Evolutionary conservation across 352 stramenopile species (phyloP).

Genomic region (Globisporangium canariense): DNA sequence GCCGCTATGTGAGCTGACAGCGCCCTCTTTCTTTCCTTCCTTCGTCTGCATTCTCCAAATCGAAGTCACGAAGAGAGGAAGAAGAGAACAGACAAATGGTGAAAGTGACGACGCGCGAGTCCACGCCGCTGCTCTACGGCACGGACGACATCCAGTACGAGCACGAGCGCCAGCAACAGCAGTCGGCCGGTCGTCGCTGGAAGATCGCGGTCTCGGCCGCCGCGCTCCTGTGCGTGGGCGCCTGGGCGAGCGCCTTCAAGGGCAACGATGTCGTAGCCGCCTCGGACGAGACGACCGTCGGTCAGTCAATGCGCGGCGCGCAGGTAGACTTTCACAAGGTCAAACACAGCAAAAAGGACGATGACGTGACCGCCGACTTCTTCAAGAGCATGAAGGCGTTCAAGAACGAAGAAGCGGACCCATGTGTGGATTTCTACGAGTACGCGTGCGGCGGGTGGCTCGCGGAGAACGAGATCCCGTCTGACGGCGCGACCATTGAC

Average conservation of each 20-base stretch:
- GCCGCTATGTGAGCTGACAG: neutral
- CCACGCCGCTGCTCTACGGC: conserved; percentile 33
- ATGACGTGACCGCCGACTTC: conserved; percentile 30
- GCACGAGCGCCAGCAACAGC: neutral
- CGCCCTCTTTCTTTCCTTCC: neutral
- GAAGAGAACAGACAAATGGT: neutral
- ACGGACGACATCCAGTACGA: conserved; percentile 19
- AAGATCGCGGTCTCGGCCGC: conserved; percentile 13
- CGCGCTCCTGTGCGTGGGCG: conserved; percentile 26
- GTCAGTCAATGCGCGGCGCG: neutral
- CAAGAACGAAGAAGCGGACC: conserved; percentile 52
- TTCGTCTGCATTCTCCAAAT: conserved; percentile 1
- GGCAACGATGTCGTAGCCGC: neutral
- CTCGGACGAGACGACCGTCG: neutral
- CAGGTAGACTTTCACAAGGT: conserved; percentile 9
- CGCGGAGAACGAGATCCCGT: conserved; percentile 41
- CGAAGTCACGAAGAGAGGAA: neutral
- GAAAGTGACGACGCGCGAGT: conserved; percentile 19
- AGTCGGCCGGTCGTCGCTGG: neutral
- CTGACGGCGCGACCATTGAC: conserved; percentile 42
- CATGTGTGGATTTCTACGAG: conserved; percentile 74
- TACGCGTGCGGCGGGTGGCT: conserved; percentile 79
- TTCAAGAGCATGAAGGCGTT: conserved; percentile 35
- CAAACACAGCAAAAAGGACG: conserved; percentile 4
- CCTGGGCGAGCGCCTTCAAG: conserved; percentile 19